phyloP scores from a whole-genome alignment of 2,329 filamentous ascomycete genomes.

The Calonectria fujianensis region DNA sequence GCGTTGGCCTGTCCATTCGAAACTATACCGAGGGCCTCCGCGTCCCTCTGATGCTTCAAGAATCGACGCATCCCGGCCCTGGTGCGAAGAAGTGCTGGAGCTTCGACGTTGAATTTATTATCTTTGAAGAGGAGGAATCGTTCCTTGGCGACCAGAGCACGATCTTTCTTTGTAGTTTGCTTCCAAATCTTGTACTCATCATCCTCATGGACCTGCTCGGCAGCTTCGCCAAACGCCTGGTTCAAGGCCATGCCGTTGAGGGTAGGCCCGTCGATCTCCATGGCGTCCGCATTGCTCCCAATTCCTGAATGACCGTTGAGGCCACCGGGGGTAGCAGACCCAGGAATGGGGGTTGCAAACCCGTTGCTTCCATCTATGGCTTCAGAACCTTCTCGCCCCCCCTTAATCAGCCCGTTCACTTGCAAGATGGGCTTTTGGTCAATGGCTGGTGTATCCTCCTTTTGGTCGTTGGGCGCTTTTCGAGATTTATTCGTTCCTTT shows the following conservation, averaged over 20 bases:
- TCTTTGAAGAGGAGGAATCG: conserved; percentile 90
- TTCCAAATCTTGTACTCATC: conserved; percentile 99
- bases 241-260: conserved; percentile 79
- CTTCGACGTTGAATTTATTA: conserved; percentile 88
- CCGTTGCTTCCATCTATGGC: conserved; percentile 87
- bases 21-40: conserved; percentile 69
- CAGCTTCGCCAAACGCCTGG: conserved; percentile 78
- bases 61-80: conserved; percentile 94
- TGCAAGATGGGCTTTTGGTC: conserved; percentile 85
- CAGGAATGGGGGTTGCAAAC: conserved; percentile 85
- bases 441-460: conserved; percentile 85
- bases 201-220: conserved; percentile 88
- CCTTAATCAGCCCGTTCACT: conserved; percentile 77
- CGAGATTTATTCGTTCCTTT: conserved; percentile 86
- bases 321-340: conserved; percentile 85
- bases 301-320: conserved; percentile 79
- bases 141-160: conserved; percentile 89
- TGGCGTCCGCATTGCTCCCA: conserved; percentile 86
- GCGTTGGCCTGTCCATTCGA: conserved; percentile 63
- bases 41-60: conserved; percentile 85
- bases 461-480: conserved; percentile 82
- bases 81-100: conserved; percentile 88
- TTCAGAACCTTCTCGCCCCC: conserved; percentile 84
- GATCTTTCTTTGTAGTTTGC: conserved; percentile 97
- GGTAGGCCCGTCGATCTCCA: conserved; percentile 89